These are phyloP conservation scores for Lobosporangium transversale DNA, from an alignment of 192 early-diverging fungal genomes.

Conservation along the genomic window DNA sequence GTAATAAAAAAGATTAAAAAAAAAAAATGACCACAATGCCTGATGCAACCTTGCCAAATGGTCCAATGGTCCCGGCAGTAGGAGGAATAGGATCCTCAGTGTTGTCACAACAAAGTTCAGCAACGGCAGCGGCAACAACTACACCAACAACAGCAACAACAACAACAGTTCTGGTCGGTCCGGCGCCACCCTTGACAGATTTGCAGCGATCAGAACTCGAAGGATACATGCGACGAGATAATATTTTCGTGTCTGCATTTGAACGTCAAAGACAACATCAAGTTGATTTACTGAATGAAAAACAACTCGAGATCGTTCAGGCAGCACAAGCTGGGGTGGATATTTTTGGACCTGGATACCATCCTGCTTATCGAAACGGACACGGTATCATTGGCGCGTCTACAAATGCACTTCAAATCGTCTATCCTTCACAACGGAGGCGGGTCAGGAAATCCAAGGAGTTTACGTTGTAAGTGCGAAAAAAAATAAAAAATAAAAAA, in stretches of 20 bases:
- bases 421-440: constrained; percentile 60
- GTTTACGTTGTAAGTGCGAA: constrained; percentile 59
- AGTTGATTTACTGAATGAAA: constrained; percentile 52
- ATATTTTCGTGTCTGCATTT: constrained; percentile 58
- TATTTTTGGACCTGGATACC: constrained; percentile 70
- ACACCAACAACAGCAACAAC: too few species aligned
- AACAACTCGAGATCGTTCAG: constrained; percentile 51
- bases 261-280: constrained; percentile 62
- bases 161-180: constrained; percentile 39
- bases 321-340: constrained; percentile 39
- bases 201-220: constrained; percentile 51
- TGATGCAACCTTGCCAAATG: constrained; percentile 15
- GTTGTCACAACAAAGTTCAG: constrained; percentile 21
- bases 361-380: constrained; percentile 66
- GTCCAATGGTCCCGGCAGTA: constrained; percentile 7
- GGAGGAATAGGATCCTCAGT: constrained; percentile 8
- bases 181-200: constrained; percentile 38
- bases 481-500: too few species aligned
- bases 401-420: constrained; percentile 44
- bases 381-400: constrained; percentile 14
- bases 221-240: constrained; percentile 56
- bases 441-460: constrained; percentile 56
- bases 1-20: background rate
- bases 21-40: constrained; percentile 13
- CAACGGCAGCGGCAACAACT: too few species aligned